Evolutionary conservation across 345 rosid species (phyloP).

Genomic region (Moringa oleifera): DNA sequence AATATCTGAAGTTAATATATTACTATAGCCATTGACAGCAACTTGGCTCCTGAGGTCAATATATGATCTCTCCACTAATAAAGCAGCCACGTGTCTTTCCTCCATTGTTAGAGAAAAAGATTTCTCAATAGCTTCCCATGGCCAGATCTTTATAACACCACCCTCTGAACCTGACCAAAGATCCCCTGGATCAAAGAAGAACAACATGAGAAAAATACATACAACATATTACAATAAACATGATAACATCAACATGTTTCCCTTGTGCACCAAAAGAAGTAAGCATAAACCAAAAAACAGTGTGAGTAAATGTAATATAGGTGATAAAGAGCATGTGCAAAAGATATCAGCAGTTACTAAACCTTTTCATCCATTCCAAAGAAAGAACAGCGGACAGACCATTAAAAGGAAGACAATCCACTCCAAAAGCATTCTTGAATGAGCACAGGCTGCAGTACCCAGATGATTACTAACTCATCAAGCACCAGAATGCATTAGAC

Average conservation of each 20-base stretch:
- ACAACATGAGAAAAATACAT: background rate
- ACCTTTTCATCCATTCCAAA: background rate
- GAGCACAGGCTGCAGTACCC: too few species aligned
- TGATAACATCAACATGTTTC: background rate
- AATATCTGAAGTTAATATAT: slow-evolving; percentile 67
- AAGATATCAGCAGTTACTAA: too few species aligned
- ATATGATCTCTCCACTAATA: slow-evolving; percentile 66
- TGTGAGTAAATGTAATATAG: too few species aligned
- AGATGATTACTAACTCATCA: too few species aligned
- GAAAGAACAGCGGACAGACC: too few species aligned
- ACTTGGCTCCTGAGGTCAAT: slow-evolving; percentile 73
- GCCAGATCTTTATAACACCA: slow-evolving; percentile 77
- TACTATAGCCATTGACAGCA: slow-evolving; percentile 52
- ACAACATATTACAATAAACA: slow-evolving; percentile 1
- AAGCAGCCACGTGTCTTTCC: slow-evolving; percentile 57
- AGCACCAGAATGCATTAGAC: too few species aligned
- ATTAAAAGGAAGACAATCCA: too few species aligned
- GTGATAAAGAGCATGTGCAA: too few species aligned
- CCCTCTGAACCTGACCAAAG: slow-evolving; percentile 95
- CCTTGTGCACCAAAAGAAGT: background rate
- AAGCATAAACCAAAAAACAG: too few species aligned
- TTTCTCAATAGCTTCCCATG: slow-evolving; percentile 74
- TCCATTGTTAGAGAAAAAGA: slow-evolving; percentile 55
- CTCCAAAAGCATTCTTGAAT: too few species aligned
- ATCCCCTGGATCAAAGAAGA: slow-evolving; percentile 55